Conservation (phyloP, 192 early-diverging fungal genomes). For the Mortierella claussenii region DNA sequence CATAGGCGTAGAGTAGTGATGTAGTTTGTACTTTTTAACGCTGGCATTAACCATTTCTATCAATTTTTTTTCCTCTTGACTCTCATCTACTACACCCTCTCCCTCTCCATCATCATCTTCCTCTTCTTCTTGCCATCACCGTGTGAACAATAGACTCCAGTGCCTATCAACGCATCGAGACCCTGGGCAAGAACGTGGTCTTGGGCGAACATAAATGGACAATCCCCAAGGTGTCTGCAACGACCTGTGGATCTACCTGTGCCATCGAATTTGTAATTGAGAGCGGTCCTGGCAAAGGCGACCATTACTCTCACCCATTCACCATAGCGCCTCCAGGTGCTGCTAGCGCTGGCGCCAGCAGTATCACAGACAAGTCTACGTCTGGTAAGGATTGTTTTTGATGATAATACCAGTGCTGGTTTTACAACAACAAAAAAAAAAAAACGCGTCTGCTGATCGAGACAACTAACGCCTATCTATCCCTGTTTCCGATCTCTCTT, state of each 20-base stretch:
- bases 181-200: neutral
- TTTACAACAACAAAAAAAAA: too few species aligned
- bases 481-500: too few species aligned
- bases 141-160: neutral
- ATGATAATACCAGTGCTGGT: too few species aligned
- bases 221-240: slow-evolving; percentile 12
- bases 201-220: slow-evolving; percentile 6
- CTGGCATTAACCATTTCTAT: neutral
- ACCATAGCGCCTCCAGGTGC: slow-evolving; percentile 11
- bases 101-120: too few species aligned
- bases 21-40: too few species aligned
- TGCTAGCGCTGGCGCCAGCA: neutral
- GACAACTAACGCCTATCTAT: too few species aligned
- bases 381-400: neutral
- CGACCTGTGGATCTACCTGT: slow-evolving; percentile 9
- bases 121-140: too few species aligned
- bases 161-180: slow-evolving; percentile 11
- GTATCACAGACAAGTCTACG: neutral
- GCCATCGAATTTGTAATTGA: slow-evolving; percentile 18
- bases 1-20: neutral
- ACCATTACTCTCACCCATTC: slow-evolving; percentile 32
- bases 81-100: too few species aligned
- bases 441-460: too few species aligned
- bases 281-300: neutral
- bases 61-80: too few species aligned